These are phyloP conservation scores for Mycena pura DNA, from an alignment of 768 basidiomycete species.

Conservation along the genomic window DNA sequence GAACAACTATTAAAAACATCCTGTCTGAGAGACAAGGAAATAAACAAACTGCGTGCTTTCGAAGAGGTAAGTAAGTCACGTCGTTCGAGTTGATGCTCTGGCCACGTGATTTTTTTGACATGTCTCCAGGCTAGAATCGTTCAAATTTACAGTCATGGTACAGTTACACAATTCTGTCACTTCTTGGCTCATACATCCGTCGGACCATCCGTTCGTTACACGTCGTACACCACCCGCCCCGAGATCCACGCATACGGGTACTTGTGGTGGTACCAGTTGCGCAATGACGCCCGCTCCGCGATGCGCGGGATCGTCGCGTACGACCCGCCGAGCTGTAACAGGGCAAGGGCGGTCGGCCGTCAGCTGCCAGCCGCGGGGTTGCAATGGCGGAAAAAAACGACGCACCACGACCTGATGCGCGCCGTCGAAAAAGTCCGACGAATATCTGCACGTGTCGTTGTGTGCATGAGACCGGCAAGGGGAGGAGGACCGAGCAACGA, in stretches of 20 bases:
- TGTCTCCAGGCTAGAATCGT: too few relatives aligned
- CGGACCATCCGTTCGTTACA: too few relatives aligned
- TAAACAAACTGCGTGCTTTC: too few relatives aligned
- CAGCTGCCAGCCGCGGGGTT: constrained; percentile 8
- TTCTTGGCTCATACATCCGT: too few relatives aligned
- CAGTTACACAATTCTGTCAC: too few relatives aligned
- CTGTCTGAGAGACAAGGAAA: too few relatives aligned
- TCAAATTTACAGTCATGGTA: too few relatives aligned
- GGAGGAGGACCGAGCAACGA: constrained; percentile 35
- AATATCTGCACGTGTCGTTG: background rate
- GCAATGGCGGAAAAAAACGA: constrained; percentile 23
- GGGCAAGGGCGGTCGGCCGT: constrained; percentile 10
- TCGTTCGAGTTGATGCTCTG: too few relatives aligned
- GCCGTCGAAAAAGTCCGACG: constrained; percentile 85
- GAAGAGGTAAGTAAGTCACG: too few relatives aligned
- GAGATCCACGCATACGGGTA: constrained; percentile 92
- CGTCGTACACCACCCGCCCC: constrained; percentile 63
- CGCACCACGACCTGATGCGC: constrained; percentile 88
- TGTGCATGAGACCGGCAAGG: background rate
- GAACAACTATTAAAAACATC: too few relatives aligned
- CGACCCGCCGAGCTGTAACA: constrained; percentile 82
- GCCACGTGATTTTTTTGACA: too few relatives aligned
- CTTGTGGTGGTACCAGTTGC: constrained; percentile 93
- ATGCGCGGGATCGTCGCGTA: constrained; percentile 87
- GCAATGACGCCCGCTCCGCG: constrained; percentile 73